Base-by-base conservation (phyloP, 257 asterid species). In the Solanum chiquidenum region DNA sequence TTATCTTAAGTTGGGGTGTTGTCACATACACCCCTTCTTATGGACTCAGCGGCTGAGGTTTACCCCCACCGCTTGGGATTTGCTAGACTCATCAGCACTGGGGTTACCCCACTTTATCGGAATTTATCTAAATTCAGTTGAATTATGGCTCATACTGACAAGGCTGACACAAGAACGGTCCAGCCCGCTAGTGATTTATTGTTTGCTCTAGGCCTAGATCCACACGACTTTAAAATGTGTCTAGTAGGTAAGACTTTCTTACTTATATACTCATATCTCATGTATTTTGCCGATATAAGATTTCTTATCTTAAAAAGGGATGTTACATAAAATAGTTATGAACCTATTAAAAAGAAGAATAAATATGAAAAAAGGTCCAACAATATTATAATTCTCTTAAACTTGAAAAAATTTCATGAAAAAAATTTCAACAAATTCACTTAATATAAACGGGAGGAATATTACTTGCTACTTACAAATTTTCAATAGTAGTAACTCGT, bases 171-270 rank as follows among this genome's bases (percentile, higher is more conserved):
- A 52, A 49, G 58, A 49, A 49, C 58, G 58, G 7, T 49, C 0
- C 58, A 49, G 21, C 58, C 58, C 7, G 3, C 21, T 49, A 49
- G 58, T 49, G 21, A 49, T 49, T 13, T 49, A 13, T 49, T 49
- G 6, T 49, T 0, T 49, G 3, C 3, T 14, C 1, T 46, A 13
- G 58, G 58, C 21, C 7, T 14, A 49, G 21, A 49, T 5, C 21
- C 21, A 3, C 21, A 49, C 21, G 1, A 0, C 4, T 52, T 52
- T 18, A 52, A 52, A 18, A 52, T 18, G 4, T 0, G 0, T 49
- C 7, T 46, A 52, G 23, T 52, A 1, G 3, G 1, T 49, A 49
- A 49, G 21, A 2, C 2, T 49, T 49, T 3, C 21, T 49, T 49
- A 49, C 62, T 16, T 52, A 52, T 16, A 16, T 52, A 52, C 4